A percentile compares a stretch with the other conserved stretches of the same genome.
Evolutionary conservation across 768 basidiomycete genomes (phyloP).

Genomic region (Termitomyces heimii): DNA sequence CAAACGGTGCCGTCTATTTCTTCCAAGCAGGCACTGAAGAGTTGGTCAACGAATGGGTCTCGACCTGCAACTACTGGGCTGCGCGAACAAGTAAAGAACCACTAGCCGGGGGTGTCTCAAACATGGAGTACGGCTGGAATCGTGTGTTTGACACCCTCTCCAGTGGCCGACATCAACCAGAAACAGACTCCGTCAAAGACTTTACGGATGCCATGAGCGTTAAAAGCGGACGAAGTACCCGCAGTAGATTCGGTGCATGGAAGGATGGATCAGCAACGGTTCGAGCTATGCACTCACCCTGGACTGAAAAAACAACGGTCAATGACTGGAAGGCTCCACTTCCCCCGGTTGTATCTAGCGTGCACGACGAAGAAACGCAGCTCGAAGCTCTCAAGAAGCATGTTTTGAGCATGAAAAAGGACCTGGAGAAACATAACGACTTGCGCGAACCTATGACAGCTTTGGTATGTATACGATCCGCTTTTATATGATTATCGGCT

Average conservation of each 20-base stretch:
- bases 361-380: constrained; percentile 90
- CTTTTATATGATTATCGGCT: neutral
- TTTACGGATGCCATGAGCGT: constrained; percentile 65
- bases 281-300: constrained; percentile 63
- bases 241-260: constrained; percentile 66
- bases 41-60: constrained; percentile 98
- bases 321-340: constrained; percentile 94
- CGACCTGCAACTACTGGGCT: constrained; percentile 99
- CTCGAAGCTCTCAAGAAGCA: constrained; percentile 86
- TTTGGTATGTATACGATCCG: constrained; percentile 43
- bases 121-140: constrained; percentile 99
- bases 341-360: constrained; percentile 76
- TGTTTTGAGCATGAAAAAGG: constrained; percentile 65
- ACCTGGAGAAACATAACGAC: constrained; percentile 79
- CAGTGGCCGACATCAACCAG: constrained; percentile 50
- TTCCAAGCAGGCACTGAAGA: constrained; percentile 99
- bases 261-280: constrained; percentile 62
- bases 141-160: constrained; percentile 52
- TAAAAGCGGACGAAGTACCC: constrained; percentile 67
- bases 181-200: constrained; percentile 46
- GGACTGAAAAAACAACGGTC: constrained; percentile 70
- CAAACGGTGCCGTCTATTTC: constrained; percentile 90
- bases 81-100: constrained; percentile 95
- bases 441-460: constrained; percentile 76
- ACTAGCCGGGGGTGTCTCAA: constrained; percentile 91